Base-by-base conservation (phyloP, 116 monocot genomes). In the Zostera marina region DNA sequence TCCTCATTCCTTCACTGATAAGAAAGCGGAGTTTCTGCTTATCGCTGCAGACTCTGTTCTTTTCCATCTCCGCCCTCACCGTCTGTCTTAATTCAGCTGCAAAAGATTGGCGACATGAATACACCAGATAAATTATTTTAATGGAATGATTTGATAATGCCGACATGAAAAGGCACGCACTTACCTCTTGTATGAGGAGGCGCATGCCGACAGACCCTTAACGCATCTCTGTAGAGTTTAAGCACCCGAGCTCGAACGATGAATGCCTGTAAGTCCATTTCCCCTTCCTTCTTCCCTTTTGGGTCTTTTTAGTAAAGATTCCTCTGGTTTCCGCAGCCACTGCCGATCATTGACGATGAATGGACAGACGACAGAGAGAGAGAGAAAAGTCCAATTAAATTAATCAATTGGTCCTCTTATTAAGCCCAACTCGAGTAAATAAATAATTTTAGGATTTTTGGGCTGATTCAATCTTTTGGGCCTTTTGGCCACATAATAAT, bases 211-310 rank as follows among this genome's bases (percentile, higher is more conserved):
- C 76, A 62, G 48, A 47, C 68, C 44, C 82, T 69, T 16, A 94
- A 43, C 4, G 88, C 81, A 49, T 82, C 81, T 62, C 94, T 77
- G 61, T 88, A 94, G 20, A 94, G 75, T 70, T 79, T 80, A 16
- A 94, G 68, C 8, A 94, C 94, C 52, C 79, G 84, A 24, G 88
- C 70, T 8, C 88, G 76, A 26, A 72, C 22, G 14, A 94, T 77
- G 66, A 94, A 94, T 23, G 77, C 74, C 53, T 78, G 81, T 56
- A 94, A 73, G 60, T 94, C 94, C 72, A 93, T 83, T 26, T 61
- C 9, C 17, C 40, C 14, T 1, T 56, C 40, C 15, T 39, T n/a
- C 40, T 20, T 5, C 17, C 13, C 32, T 32, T 32, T 5, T 32
- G 26, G 1, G 32, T 32, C 32, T 2, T 5, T 32, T 5, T 32